Base-by-base conservation (phyloP, 2,329 filamentous ascomycete species). In the Fusarium bulbicola region DNA sequence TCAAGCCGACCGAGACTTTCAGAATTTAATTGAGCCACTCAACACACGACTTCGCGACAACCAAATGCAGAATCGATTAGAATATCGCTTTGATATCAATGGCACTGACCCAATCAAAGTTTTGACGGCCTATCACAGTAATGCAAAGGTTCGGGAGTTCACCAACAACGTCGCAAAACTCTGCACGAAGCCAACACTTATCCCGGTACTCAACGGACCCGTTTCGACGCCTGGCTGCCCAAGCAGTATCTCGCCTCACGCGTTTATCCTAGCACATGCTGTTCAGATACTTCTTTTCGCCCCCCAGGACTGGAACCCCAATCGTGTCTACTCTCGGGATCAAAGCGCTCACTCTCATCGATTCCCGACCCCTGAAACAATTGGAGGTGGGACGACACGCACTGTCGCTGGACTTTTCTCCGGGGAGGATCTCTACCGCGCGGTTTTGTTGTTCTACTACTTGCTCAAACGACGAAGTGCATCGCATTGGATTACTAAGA, bases 341-440 rank as follows among this genome's bases (percentile, higher is more conserved):
- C 18, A 16, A 8, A 1, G 7, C 14, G 28, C 46, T 1, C 59
- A 46, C 24, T 0, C 21, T 32, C 59, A 59, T 26, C 32, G 52
- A 5, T 59, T 59, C 1, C 52, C 52, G 7, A 37, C 26, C 7
- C 11, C 46, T 16, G 20, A 18, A 18, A 0, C 20, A 6, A 49
- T 49, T 0, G 46, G 46, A 12, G 46, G 46, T 3, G 28, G 28
- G 0, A 49, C 28, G 3, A 13, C 5, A 1, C 26, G 1, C 1
- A 0, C 7, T n/a, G 14, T 49, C 4, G 28, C 28, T n/a, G 5
- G 40, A 6, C 28, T 34, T 15, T 50, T 36, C 30, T 52, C 47
- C 0, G 0, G 20, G 8, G 30, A 52, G 2, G 30, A 36, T 21
- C 30, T 52, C n/a, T 2, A 34, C n/a, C 47, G 47, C 6, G 30